Evolutionary conservation across 805 yeast genomes (phyloP), one percentile per base, ranked within the genome.

Genomic region (Hermanozyma aechmeae): DNA sequence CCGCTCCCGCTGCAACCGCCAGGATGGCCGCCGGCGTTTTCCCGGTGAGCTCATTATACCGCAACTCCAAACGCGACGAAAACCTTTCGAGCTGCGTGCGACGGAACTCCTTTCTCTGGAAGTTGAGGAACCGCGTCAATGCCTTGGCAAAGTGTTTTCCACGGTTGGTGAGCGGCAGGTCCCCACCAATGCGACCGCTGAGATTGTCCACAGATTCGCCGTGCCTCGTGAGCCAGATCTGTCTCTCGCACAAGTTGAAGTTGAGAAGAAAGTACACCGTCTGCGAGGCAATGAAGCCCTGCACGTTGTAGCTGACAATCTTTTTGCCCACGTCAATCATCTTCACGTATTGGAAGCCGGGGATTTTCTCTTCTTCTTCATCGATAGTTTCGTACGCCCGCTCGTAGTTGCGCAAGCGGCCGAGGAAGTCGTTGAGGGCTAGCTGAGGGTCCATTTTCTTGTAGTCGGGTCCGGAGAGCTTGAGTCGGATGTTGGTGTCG

Each of bases 311-410:
- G 19, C 95, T 84, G 30, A 89, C 93, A 23, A 89, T 85, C 52
- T 89, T 92, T 45, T 83, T 76, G 6, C 98, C 97, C 8, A 87
- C 96, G 52, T 89, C 89, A 32, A 89, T 85, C 94, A 89, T 86
- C 53, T 89, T 86, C 40, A 87, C 83, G 46, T 86, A 92, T 50
- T 84, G 96, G 44, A 76, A 76, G 10, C 73, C 72, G 3, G 46
- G 45, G 23, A 79, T 60, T 31, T 71, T 73, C 46, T 79, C 89
- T 42, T 80, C 89, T 13, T 65, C 71, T 25, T 83, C 93, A 39
- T 81, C 94, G 21, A 89, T 79, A 1, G 96, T 80, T 53, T 92
- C 87, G 54, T 89, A 89, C 2, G 89, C 96, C 50, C 68, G 73
- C 50, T 86, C 89, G 51, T 89, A 89, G 48, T 89, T 89, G 21